Conservation (phyloP, 2,329 filamentous ascomycete species). For the Colletotrichum sp. region DNA sequence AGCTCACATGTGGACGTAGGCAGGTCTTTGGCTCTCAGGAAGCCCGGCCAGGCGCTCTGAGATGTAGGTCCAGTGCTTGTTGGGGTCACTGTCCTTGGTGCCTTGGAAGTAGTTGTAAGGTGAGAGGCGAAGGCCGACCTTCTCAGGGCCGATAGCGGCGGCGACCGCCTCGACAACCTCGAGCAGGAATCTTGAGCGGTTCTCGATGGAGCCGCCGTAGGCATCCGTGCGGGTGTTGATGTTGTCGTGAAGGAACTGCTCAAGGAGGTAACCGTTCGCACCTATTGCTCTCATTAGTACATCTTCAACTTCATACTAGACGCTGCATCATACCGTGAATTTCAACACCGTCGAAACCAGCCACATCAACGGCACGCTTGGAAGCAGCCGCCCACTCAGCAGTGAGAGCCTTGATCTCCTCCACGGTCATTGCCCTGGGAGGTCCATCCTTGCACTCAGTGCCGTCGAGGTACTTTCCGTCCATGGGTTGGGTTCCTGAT, state of each 20-base stretch:
- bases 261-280: conserved; percentile 66
- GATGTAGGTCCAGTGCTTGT: conserved; percentile 39
- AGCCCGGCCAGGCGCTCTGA: conserved; percentile 38
- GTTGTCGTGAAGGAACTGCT: conserved; percentile 61
- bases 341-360: conserved; percentile 76
- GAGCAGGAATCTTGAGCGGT: conserved; percentile 53
- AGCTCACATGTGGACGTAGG: conserved; percentile 50
- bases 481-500: conserved; percentile 43
- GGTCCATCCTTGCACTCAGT: conserved; percentile 35
- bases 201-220: conserved; percentile 58
- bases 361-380: conserved; percentile 57
- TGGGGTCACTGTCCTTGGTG: conserved; percentile 29
- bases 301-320: not conserved
- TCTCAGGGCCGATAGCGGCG: conserved; percentile 51
- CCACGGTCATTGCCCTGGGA: conserved; percentile 66
- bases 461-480: conserved; percentile 26
- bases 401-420: conserved; percentile 68
- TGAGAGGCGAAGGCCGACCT: conserved; percentile 57
- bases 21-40: conserved; percentile 35
- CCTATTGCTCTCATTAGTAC: not conserved
- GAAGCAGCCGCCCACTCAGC: conserved; percentile 58
- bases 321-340: conserved; percentile 36
- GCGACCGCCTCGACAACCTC: conserved; percentile 49
- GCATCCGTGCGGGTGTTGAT: conserved; percentile 55
- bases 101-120: conserved; percentile 36